Percentiles rank a stretch among this genome's conserved stretches.
phyloP scores from a whole-genome alignment of 805 yeast genomes.

The Ogataea ganodermae region DNA sequence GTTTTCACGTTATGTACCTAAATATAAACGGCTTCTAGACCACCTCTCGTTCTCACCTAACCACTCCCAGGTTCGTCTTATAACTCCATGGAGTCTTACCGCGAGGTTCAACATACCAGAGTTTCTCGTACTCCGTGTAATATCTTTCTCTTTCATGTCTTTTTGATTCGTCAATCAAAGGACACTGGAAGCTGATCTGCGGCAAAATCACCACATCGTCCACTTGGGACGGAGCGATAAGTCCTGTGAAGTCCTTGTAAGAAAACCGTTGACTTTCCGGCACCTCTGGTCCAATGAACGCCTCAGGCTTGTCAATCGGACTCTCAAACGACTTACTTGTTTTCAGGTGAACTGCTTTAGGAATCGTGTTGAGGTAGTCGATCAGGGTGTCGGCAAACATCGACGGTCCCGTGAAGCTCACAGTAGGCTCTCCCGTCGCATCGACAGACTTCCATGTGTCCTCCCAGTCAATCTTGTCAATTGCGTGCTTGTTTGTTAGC shows the following conservation, averaged over 20 bases:
- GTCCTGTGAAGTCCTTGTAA: slow-evolving; percentile 23
- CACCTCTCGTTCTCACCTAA: too few relatives aligned
- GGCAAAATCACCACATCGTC: slow-evolving; percentile 25
- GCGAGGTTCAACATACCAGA: slow-evolving; percentile 31
- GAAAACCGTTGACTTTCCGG: slow-evolving; percentile 20
- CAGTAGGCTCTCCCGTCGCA: slow-evolving; percentile 24
- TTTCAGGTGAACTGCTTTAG: slow-evolving; percentile 12
- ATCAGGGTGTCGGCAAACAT: slow-evolving; percentile 28
- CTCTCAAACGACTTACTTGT: slow-evolving; percentile 13
- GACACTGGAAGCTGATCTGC: slow-evolving; percentile 22
- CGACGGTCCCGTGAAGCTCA: slow-evolving; percentile 27
- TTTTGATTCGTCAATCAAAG: slow-evolving; percentile 6
- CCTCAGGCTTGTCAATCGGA: slow-evolving; percentile 3
- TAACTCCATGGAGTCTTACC: slow-evolving; percentile 19
- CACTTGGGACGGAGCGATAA: slow-evolving; percentile 25
- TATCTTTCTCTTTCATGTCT: slow-evolving; percentile 7
- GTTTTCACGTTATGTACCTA: too few relatives aligned
- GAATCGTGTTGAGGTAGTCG: slow-evolving; percentile 25
- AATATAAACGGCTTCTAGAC: too few relatives aligned
- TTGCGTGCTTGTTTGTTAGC: slow-evolving; percentile 14
- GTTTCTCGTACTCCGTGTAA: slow-evolving; percentile 8
- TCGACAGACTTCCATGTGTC: slow-evolving; percentile 15
- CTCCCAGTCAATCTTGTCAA: slow-evolving; percentile 21
- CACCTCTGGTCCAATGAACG: slow-evolving; percentile 22
- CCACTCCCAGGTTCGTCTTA: slow-evolving; percentile 14